Conservation (phyloP, 257 asterid species). For the Haberlea rhodopensis region DNA sequence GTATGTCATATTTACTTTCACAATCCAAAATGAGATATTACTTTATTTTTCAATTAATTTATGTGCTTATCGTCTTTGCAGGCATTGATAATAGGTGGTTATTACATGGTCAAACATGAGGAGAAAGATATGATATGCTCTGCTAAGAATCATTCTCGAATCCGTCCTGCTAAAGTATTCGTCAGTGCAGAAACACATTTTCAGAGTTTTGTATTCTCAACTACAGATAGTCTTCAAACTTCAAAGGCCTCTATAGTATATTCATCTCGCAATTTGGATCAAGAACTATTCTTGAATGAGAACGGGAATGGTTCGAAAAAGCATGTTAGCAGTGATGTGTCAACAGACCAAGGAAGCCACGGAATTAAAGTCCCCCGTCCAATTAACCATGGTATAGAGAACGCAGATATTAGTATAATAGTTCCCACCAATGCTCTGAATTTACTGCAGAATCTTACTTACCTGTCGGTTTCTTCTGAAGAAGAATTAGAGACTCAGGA, state of each 20-base stretch:
- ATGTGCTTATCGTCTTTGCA: conserved; percentile 37
- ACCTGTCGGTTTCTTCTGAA: conserved; percentile 30
- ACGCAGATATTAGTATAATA: conserved; percentile 47
- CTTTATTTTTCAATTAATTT: conserved; percentile 14
- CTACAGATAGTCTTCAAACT: conserved; percentile 38
- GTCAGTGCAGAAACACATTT: conserved; percentile 45
- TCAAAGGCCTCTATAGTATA: conserved; percentile 32
- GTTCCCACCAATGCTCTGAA: conserved; percentile 43
- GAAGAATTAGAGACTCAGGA: conserved; percentile 30
- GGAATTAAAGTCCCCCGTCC: conserved; percentile 31
- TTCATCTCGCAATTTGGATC: conserved; percentile 17
- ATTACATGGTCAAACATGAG: conserved; percentile 55
- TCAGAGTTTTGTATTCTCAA: conserved; percentile 53
- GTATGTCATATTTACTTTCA: conserved; percentile 37
- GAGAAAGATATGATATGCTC: conserved; percentile 43
- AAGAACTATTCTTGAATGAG: neutral
- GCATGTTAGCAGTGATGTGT: conserved; percentile 31
- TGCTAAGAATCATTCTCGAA: conserved; percentile 28
- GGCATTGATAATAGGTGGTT: conserved; percentile 64
- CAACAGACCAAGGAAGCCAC: conserved; percentile 26
- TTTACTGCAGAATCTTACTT: conserved; percentile 39
- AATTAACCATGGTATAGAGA: conserved; percentile 20
- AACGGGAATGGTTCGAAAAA: neutral
- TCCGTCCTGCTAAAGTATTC: conserved; percentile 37
- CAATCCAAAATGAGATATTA: neutral